Conservation (phyloP, 2,329 filamentous ascomycete genomes). For the Herpotrichia juniperi region DNA sequence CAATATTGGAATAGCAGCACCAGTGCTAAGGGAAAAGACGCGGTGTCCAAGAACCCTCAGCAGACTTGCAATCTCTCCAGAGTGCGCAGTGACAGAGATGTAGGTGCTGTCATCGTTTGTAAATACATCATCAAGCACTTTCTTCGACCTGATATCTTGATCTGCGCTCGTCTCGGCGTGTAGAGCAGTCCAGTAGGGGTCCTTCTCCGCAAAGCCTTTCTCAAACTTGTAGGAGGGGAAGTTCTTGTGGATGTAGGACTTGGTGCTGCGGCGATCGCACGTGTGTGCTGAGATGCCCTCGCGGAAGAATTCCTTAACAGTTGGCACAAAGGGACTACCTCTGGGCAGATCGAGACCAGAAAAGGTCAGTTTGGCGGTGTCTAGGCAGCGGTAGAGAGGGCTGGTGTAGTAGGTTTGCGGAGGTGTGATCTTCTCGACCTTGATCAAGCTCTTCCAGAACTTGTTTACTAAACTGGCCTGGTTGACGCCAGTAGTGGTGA, state of each 20-base stretch:
- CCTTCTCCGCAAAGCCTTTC: slow-evolving; percentile 64
- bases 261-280: slow-evolving; percentile 67
- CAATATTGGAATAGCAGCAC: slow-evolving; percentile 70
- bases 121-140: slow-evolving; percentile 62
- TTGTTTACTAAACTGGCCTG: slow-evolving; percentile 65
- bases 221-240: slow-evolving; percentile 65
- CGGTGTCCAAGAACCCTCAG: slow-evolving; percentile 65
- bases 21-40: slow-evolving; percentile 68
- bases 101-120: slow-evolving; percentile 52
- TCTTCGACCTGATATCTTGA: slow-evolving; percentile 54
- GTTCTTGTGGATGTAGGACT: slow-evolving; percentile 57
- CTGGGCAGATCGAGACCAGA: slow-evolving; percentile 58
- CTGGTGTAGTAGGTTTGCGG: slow-evolving; percentile 70
- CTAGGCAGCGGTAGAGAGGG: slow-evolving; percentile 67
- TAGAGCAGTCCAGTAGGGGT: slow-evolving; percentile 59
- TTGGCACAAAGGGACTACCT: slow-evolving; percentile 60
- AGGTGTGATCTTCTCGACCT: slow-evolving; percentile 60
- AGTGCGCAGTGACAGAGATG: slow-evolving; percentile 64
- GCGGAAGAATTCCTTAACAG: slow-evolving; percentile 68
- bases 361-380: slow-evolving; percentile 69
- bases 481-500: slow-evolving; percentile 62
- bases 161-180: slow-evolving; percentile 57
- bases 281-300: slow-evolving; percentile 73
- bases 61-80: slow-evolving; percentile 63
- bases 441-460: slow-evolving; percentile 63